Base-by-base conservation (phyloP, 2,329 filamentous ascomycete species). In the Onygena corvina region DNA sequence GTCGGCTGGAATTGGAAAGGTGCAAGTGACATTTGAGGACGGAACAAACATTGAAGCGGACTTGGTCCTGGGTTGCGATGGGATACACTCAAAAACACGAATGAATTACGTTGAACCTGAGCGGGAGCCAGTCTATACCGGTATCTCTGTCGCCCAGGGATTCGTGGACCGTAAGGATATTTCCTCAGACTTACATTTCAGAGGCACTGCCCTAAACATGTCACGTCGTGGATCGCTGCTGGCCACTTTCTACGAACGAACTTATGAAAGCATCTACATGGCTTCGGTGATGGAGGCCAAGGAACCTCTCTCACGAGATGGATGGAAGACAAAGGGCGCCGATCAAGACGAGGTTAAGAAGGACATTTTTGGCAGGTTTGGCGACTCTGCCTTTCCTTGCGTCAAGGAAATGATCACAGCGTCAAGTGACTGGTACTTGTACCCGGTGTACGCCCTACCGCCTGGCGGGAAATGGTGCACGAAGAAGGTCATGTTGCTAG, bases 31-130 rank as follows among this genome's bases (percentile, higher is more conserved):
- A 9, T 75, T 79, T 49, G 60, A 60, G 0, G 71, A 77, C 48
- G 75, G 73, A 1, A 64, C 64, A 0, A 63, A 57, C 0, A 63
- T 56, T 1, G 59, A 55, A 0, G 71, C 74, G 0, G 55, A 62
- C 1, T 57, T 76, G 9, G 67, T 81, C 0, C 64, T 80, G 12
- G 77, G 76, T 0, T 74, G 76, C 0, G 77, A 81, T 51, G 77
- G 78, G 1, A 80, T 81, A 46, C 75, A 80, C 57, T 79, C 76
- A 0, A 66, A 63, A 0, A 73, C 80, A 0, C 69, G 76, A 2
- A 42, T 42, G 38, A 66, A 63, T 2, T 71, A 77, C 35, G 62
- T 81, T 0, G 67, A 73, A 40, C 73, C 76, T 0, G 66, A 70
- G 0, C 55, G 75, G 1, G 58, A 68, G 29, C 72, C 77, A 1